Evolutionary conservation across 2,329 filamentous ascomycete genomes (phyloP).

Genomic region (Neofusicoccum sp.): DNA sequence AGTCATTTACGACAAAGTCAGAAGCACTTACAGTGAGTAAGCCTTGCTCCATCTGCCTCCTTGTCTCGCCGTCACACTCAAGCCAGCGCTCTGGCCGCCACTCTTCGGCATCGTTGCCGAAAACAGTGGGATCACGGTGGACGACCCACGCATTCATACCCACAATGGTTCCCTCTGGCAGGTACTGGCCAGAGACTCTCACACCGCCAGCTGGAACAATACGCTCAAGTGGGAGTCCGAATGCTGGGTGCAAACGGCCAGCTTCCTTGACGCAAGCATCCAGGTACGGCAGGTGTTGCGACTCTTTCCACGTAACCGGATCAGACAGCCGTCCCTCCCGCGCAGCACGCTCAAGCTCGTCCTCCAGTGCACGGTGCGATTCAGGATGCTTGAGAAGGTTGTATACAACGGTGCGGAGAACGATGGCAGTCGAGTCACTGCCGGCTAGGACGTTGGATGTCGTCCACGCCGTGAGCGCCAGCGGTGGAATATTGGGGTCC

Average conservation of each 20-base stretch:
- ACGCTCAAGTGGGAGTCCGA: constrained; percentile 55
- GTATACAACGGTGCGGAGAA: constrained; percentile 43
- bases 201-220: constrained; percentile 49
- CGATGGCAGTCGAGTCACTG: constrained; percentile 41
- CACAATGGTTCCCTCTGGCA: constrained; percentile 5
- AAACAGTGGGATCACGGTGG: background rate
- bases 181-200: constrained; percentile 14
- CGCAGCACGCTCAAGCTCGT: constrained; percentile 27
- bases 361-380: constrained; percentile 25
- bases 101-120: background rate
- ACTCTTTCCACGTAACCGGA: constrained; percentile 24
- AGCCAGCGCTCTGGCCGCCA: constrained; percentile 8
- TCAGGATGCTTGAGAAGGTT: constrained; percentile 34
- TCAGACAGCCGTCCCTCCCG: constrained; percentile 37
- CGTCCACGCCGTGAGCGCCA: background rate
- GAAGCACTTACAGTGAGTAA: background rate
- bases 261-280: constrained; percentile 57
- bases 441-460: constrained; percentile 31
- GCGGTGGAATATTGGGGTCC: background rate
- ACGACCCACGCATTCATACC: constrained; percentile 16
- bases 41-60: background rate
- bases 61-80: background rate
- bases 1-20: no score
- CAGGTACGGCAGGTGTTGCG: constrained; percentile 42
- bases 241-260: constrained; percentile 52